Percentiles rank a stretch among this genome's conserved stretches.
These are phyloP conservation scores for Hypoxylon subgilvum DNA, from an alignment of 495 filamentous ascomycete genomes.

Conservation along the genomic window DNA sequence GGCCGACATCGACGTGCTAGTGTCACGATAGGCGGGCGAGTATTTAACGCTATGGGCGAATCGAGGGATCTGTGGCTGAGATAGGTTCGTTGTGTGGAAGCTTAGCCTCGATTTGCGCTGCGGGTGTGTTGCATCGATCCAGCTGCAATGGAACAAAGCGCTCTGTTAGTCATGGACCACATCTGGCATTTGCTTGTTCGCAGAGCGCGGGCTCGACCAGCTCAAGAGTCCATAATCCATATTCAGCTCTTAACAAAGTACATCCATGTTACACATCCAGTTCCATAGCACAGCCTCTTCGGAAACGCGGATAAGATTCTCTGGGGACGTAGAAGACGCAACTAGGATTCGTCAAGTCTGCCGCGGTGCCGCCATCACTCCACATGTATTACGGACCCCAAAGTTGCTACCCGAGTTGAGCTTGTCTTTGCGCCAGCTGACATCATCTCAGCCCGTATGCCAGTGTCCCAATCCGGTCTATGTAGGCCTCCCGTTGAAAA, in stretches of 20 bases:
- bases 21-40: constrained; percentile 28
- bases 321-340: constrained; percentile 10
- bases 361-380: constrained; percentile 16
- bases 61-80: constrained; percentile 35
- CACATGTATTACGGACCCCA: constrained; percentile 17
- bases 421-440: constrained; percentile 20
- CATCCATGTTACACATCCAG: constrained; percentile 19
- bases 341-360: constrained; percentile 4
- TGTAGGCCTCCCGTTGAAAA: constrained; percentile 27
- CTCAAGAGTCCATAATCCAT: constrained; percentile 13
- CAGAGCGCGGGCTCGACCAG: constrained; percentile 18
- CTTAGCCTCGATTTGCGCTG: constrained; percentile 36
- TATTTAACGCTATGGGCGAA: constrained; percentile 29
- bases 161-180: constrained; percentile 29
- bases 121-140: constrained; percentile 39
- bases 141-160: constrained; percentile 36
- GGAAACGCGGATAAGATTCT: constrained; percentile 21
- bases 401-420: constrained; percentile 25
- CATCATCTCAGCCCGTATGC: constrained; percentile 32
- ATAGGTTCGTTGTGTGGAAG: constrained; percentile 29
- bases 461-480: constrained; percentile 5
- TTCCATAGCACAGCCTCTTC: constrained; percentile 16
- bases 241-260: too few species aligned
- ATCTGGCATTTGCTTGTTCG: constrained; percentile 33
- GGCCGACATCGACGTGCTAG: constrained; percentile 21